Evolutionary conservation across 2,329 filamentous ascomycete genomes (phyloP).

Genomic region (Venturia carpophila): DNA sequence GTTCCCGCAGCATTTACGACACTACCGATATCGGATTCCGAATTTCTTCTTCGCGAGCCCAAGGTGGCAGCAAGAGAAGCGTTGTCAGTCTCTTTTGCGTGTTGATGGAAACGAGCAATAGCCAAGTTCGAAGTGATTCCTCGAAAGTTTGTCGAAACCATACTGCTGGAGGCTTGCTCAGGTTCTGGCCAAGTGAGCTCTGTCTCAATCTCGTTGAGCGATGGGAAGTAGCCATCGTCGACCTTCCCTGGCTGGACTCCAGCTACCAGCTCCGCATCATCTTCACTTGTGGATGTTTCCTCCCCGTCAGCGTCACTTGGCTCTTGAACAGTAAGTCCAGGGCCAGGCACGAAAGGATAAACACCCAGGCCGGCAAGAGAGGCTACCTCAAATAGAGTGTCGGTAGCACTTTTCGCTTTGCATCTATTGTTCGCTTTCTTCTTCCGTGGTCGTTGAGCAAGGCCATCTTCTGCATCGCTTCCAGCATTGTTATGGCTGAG

Average conservation of each 20-base stretch:
- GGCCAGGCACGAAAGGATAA: constrained; percentile 42
- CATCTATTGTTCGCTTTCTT: constrained; percentile 27
- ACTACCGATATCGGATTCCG: constrained; percentile 57
- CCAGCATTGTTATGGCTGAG: constrained; percentile 39
- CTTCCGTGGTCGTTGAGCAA: constrained; percentile 25
- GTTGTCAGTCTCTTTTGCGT: constrained; percentile 45
- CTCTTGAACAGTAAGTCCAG: constrained; percentile 38
- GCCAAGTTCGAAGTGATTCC: constrained; percentile 43
- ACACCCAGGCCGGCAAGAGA: constrained; percentile 29
- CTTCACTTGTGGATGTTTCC: constrained; percentile 21
- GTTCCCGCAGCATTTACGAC: constrained; percentile 52
- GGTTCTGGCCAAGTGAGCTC: constrained; percentile 1
- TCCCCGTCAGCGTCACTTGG: constrained; percentile 28
- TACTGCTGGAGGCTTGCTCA: background rate
- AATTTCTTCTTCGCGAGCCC: constrained; percentile 57
- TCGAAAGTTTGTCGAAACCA: background rate
- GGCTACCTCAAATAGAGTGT: constrained; percentile 24
- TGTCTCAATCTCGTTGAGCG: background rate
- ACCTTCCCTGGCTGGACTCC: no score
- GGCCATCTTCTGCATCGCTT: constrained; percentile 40
- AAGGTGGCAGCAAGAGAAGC: constrained; percentile 57
- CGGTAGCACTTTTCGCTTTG: constrained; percentile 42
- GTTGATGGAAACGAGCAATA: constrained; percentile 45
- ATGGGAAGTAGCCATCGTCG: background rate
- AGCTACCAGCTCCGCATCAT: background rate